Evolutionary conservation across 306 rosid species (phyloP).

Genomic region (Quercus robur): DNA sequence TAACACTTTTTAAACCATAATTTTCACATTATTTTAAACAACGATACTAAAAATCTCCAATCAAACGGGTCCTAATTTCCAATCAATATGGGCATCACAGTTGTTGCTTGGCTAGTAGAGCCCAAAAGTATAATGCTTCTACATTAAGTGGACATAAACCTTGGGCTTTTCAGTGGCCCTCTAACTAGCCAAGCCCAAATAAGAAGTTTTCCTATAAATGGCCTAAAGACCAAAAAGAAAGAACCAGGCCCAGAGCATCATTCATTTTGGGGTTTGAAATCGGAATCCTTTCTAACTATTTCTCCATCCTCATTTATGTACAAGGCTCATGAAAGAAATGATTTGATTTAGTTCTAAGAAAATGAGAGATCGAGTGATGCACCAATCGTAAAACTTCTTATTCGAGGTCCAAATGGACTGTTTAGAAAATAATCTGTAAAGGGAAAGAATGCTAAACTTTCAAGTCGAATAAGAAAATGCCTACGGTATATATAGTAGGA

Average conservation of each 20-base stretch:
- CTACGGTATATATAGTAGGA: too few species aligned
- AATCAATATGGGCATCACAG: too few species aligned
- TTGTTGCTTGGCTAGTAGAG: too few species aligned
- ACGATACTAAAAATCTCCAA: too few species aligned
- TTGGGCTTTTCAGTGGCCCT: not conserved
- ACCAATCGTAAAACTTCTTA: not conserved
- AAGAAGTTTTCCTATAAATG: not conserved
- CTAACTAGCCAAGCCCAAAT: not conserved
- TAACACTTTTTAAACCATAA: too few species aligned
- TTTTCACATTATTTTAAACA: too few species aligned
- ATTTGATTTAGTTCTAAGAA: not conserved
- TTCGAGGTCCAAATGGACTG: not conserved
- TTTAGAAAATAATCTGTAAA: too few species aligned
- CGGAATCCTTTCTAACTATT: not conserved
- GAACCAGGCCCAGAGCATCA: not conserved
- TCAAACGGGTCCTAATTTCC: too few species aligned
- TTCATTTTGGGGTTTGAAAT: not conserved
- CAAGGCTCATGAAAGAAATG: not conserved
- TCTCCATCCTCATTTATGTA: not conserved
- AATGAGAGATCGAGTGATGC: not conserved
- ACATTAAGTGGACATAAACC: not conserved
- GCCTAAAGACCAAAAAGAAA: not conserved
- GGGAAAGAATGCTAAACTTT: too few species aligned
- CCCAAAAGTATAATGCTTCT: too few species aligned
- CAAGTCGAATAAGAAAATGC: too few species aligned